Evolutionary conservation across 1,284 basidiomycete species (phyloP).

Genomic region (Moniliophthora roreri): DNA sequence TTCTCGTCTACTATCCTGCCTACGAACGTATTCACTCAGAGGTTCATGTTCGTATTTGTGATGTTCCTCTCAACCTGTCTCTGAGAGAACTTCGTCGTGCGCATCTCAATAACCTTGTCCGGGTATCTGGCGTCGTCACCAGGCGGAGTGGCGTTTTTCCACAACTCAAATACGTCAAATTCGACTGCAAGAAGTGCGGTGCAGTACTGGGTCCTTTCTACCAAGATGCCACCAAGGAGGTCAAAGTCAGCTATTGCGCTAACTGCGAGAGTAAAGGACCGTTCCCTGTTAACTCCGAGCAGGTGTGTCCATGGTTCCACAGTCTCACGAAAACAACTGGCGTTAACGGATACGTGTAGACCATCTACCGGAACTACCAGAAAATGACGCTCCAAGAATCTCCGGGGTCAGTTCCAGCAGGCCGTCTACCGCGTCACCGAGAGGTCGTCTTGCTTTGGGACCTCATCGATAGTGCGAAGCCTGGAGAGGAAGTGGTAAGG

Average conservation of each 20-base stretch:
- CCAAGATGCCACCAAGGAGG: conserved; percentile 94
- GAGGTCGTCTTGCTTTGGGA: conserved; percentile 98
- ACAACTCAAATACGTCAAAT: conserved; percentile 99
- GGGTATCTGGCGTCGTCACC: conserved; percentile 97
- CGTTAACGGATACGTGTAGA: conserved; percentile 48
- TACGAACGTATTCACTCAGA: conserved; percentile 98
- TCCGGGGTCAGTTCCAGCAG: conserved; percentile 97
- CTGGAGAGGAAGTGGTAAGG: conserved; percentile 95
- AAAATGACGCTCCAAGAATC: conserved; percentile 99
- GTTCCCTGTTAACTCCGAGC: conserved; percentile 96
- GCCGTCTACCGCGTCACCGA: conserved; percentile 93
- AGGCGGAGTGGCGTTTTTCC: conserved; percentile 96
- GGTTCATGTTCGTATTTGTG: conserved; percentile 95
- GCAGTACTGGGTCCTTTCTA: conserved; percentile 95
- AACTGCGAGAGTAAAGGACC: conserved; percentile 95
- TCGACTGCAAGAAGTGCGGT: conserved; percentile 94
- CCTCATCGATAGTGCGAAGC: conserved; percentile 96
- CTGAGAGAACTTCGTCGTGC: conserved; percentile 92
- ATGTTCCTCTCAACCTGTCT: conserved; percentile 87
- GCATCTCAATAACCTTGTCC: conserved; percentile 94
- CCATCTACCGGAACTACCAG: conserved; percentile 98
- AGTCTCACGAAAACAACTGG: neutral
- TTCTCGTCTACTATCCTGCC: conserved; percentile 93
- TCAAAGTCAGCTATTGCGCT: conserved; percentile 92
- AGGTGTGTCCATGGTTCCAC: conserved; percentile 52